A percentile compares a stretch with the other conserved stretches of the same genome.
Conservation (phyloP, 495 filamentous ascomycete species). For the Gamarada debralockiae region DNA sequence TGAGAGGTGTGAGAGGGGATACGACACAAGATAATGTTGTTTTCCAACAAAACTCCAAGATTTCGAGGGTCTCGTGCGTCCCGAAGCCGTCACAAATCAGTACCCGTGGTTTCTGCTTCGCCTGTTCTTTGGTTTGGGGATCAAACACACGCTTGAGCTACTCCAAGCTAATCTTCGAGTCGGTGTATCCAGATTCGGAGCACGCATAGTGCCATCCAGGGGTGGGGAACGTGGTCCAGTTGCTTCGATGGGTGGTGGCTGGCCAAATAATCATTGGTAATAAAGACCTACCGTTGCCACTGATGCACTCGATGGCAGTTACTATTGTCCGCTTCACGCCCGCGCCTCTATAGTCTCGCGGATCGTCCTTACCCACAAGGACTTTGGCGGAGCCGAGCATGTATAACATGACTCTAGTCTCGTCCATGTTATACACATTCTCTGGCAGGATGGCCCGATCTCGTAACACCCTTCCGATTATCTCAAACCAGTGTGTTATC, state of each 20-base stretch:
- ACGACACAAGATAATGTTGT: conserved; percentile 30
- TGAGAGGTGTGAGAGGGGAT: conserved; percentile 30
- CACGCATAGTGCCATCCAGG: no score
- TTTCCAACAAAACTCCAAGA: conserved; percentile 28
- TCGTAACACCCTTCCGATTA: not conserved
- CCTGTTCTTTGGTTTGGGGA: conserved; percentile 28
- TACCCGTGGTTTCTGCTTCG: conserved; percentile 21
- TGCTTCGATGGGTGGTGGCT: no score
- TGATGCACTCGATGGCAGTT: no score
- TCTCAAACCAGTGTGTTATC: not conserved
- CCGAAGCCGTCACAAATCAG: conserved; percentile 29
- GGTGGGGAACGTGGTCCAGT: no score
- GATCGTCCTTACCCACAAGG: no score
- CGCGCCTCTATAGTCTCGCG: no score
- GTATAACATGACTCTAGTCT: no score
- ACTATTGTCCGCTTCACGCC: no score
- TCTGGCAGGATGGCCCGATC: not conserved
- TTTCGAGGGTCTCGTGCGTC: conserved; percentile 28
- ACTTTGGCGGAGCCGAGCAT: no score
- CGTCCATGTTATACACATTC: not conserved
- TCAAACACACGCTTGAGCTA: conserved; percentile 30
- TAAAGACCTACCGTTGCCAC: no score
- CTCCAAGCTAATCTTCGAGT: conserved; percentile 33
- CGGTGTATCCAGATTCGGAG: conserved; percentile 24
- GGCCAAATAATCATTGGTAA: no score